Evolutionary conservation across 176 grass and related monocot species (phyloP).

Genomic region (Juncus effusus): DNA sequence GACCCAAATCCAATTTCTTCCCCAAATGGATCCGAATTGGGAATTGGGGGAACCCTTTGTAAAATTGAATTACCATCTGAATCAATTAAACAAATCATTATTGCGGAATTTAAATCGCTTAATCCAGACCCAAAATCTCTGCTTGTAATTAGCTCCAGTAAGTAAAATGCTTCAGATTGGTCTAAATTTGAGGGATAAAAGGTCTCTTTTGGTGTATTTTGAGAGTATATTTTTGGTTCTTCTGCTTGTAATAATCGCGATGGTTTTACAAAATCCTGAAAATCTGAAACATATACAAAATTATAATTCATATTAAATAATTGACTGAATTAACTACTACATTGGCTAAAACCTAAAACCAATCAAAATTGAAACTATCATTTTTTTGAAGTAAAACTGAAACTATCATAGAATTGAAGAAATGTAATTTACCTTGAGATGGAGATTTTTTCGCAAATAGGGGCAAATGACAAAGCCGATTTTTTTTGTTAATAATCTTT

Average conservation of each 20-base stretch:
- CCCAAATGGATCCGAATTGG: constrained; percentile 39
- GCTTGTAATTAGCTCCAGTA: constrained; percentile 66
- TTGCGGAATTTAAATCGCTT: constrained; percentile 52
- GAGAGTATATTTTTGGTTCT: constrained; percentile 38
- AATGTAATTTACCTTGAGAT: constrained; percentile 42
- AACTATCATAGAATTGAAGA: background rate
- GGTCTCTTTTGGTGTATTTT: constrained; percentile 42
- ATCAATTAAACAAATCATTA: constrained; percentile 72
- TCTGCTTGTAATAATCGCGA: constrained; percentile 50
- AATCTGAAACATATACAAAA: constrained; percentile 49
- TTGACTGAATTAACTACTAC: too few relatives aligned
- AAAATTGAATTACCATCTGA: constrained; percentile 50
- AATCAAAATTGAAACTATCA: background rate
- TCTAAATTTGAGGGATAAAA: constrained; percentile 43
- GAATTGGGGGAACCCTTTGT: constrained; percentile 52
- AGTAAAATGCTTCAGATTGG: constrained; percentile 56
- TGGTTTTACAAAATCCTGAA: constrained; percentile 52
- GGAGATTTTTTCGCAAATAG: constrained; percentile 37
- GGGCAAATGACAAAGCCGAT: background rate
- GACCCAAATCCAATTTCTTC: background rate
- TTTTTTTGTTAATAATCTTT: constrained; percentile 26
- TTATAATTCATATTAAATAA: background rate
- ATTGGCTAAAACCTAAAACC: background rate
- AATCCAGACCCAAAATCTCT: constrained; percentile 73
- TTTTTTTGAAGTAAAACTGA: background rate